Evolutionary conservation across 2,329 filamentous ascomycete species (phyloP), one percentile per base, ranked within the genome.

Genomic region (Raffaelea albimanens): DNA sequence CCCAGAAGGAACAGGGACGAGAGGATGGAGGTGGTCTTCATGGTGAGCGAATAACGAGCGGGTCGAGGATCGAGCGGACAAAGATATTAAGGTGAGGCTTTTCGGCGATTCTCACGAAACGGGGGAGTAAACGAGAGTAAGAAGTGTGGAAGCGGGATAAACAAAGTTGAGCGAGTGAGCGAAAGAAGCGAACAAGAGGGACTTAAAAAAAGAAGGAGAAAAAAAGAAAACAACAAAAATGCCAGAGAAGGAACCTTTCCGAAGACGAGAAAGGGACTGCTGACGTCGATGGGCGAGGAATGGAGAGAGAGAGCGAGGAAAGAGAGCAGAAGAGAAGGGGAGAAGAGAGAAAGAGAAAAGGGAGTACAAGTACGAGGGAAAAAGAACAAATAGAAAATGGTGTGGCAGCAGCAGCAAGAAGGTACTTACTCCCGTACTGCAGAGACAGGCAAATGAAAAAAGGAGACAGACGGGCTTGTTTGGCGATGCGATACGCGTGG

Each of bases 11-110:
- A 55, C 49, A 59, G 56, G 48, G 61, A 56, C 41, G 59, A 52
- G 25, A 60, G 36, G 34, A 73, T 56, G 48, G 68, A 63, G 53
- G 71, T 60, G 40, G 67, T 56, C 43, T 52, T 53, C 23, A 7
- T n/a, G 13, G 23, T 25, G 18, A 44, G n/a, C 13, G 42, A 10
- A 9, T 22, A 16, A 16, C 3, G 44, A 47, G 42, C 29, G 46
- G 40, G n/a, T n/a, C n/a, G n/a, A n/a, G n/a, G n/a, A n/a, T n/a
- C n/a, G 40, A 43, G 45, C 45, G 39, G 47, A 20, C 33, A 29
- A 23, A 43, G 38, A 33, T 11, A 16, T 31, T 45, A 45, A 7
- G n/a, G 21, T 25, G 29, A 42, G 29, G 39, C 20, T 14, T 34
- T 31, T 29, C 25, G 25, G 25, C 25, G 7, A 7, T 29, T 29